Evolutionary conservation across 192 early-diverging fungal genomes (phyloP), one percentile per base, ranked within the genome.

Genomic region (Kappamyces sp.): DNA sequence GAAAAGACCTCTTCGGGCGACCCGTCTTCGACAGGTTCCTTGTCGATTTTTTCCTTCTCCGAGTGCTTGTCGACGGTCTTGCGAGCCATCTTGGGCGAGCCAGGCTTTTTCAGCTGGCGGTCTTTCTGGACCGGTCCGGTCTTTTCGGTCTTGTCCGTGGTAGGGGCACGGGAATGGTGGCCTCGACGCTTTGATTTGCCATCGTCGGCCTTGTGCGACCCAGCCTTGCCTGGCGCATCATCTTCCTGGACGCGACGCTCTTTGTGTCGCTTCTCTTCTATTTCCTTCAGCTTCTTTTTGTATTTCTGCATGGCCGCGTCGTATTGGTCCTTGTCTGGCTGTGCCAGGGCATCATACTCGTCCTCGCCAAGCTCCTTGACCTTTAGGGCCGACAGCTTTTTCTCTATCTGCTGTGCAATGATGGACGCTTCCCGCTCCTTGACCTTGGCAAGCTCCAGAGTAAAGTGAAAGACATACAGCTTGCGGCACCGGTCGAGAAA

Each of bases 201-300:
- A 33, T 79, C 77, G 47, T 78, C 77, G 55, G 77, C 77, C 54
- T 83, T 83, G 9, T 73, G 60, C 12, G 80, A 73, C 3, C 71
- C 75, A 0, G 72, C 29, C 46, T 67, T 54, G 5, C 65, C 31
- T 2, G 73, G 72, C 9, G 74, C 37, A 45, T 76, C 75, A 62
- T 81, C 81, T 61, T 78, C 76, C 71, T 69, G 61, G 14, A 69
- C 65, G 7, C 64, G 51, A 9, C 71, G 58, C 51, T 81, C 76
- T 7, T 51, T 40, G 51, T 81, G 79, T 22, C 65, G 58, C 30
- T 70, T 64, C 34, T 82, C 71, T 59, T 74, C 70, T 43, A 81
- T 58, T 47, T 79, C 74, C 41, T 75, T 79, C 15, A 71, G 34
- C 32, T 63, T 54, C 8, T 62, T 59, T 48, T 73, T 71, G 57